phyloP scores from a whole-genome alignment of 2,329 filamentous ascomycete genomes.

The Exophiala aquamarina region DNA sequence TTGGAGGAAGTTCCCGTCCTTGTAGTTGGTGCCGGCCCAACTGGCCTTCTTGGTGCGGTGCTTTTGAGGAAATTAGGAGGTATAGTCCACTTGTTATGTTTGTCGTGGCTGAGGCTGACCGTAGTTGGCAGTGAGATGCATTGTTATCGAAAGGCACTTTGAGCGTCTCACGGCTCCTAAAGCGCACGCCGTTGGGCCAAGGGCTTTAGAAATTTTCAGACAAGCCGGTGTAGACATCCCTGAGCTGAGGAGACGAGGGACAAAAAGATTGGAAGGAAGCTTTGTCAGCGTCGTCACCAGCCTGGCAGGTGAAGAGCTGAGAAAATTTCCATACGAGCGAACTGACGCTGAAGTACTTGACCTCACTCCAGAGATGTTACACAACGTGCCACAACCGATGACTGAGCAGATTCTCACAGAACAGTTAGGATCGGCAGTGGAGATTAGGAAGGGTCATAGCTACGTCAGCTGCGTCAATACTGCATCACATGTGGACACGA shows the following conservation, averaged over 20 bases:
- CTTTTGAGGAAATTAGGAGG: not conserved
- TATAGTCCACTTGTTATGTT: not conserved
- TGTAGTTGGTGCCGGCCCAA: not conserved
- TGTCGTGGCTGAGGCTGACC: not conserved
- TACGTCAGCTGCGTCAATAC: not conserved
- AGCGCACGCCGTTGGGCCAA: not conserved
- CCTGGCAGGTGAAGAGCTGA: not conserved
- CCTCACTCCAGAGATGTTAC: not conserved
- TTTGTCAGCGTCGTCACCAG: not conserved
- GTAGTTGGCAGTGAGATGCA: not conserved
- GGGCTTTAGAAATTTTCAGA: not conserved
- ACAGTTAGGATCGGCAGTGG: not conserved
- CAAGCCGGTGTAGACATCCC: not conserved
- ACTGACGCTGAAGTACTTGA: not conserved
- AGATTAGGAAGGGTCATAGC: not conserved
- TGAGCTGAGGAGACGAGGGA: not conserved
- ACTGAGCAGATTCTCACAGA: not conserved
- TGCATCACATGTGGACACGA: conserved; percentile 29
- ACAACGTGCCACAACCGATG: not conserved
- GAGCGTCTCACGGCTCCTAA: not conserved
- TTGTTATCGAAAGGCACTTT: not conserved
- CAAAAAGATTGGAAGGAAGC: not conserved
- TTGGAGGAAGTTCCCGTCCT: not conserved
- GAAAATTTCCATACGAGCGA: not conserved
- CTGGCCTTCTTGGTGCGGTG: not conserved